A percentile compares a stretch with the other conserved stretches of the same genome.
Evolutionary conservation across 1,284 basidiomycete genomes (phyloP).

Genomic region (Pisolithus thermaeus): DNA sequence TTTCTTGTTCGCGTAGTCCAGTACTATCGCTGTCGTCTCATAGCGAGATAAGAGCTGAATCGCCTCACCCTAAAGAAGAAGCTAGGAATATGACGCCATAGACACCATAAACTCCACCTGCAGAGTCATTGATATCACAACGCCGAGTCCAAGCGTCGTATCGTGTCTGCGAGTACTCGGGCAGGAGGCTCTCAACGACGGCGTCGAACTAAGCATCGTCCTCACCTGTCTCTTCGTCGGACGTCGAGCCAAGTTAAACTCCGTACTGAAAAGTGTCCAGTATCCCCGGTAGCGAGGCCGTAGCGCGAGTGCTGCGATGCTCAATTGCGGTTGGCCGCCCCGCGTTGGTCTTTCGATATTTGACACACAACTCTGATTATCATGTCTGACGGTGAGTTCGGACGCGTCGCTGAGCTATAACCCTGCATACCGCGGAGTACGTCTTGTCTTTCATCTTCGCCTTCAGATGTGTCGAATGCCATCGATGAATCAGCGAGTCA

Average conservation of each 20-base stretch:
- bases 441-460: slow-evolving; percentile 7
- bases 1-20: slow-evolving; percentile 9
- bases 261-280: slow-evolving; percentile 15
- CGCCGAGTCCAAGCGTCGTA: slow-evolving; percentile 6
- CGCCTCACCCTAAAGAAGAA: slow-evolving; percentile 8
- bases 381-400: background rate
- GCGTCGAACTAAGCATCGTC: slow-evolving; percentile 20
- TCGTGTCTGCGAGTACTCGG: slow-evolving; percentile 20
- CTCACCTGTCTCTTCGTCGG: background rate
- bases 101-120: background rate
- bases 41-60: slow-evolving; percentile 26
- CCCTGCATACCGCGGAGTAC: slow-evolving; percentile 17
- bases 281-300: slow-evolving; percentile 14
- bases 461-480: too few relatives aligned
- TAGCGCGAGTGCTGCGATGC: slow-evolving; percentile 11
- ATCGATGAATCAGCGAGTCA: too few relatives aligned
- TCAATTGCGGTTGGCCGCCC: slow-evolving; percentile 9
- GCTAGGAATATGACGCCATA: background rate
- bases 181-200: slow-evolving; percentile 19
- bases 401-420: too few relatives aligned
- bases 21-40: slow-evolving; percentile 19
- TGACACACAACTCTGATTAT: slow-evolving; percentile 7
- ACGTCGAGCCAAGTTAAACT: background rate
- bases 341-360: slow-evolving; percentile 23
- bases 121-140: slow-evolving; percentile 4